phyloP scores from a whole-genome alignment of 1,139 yeast genomes.

The Yamadazyma dendronema region DNA sequence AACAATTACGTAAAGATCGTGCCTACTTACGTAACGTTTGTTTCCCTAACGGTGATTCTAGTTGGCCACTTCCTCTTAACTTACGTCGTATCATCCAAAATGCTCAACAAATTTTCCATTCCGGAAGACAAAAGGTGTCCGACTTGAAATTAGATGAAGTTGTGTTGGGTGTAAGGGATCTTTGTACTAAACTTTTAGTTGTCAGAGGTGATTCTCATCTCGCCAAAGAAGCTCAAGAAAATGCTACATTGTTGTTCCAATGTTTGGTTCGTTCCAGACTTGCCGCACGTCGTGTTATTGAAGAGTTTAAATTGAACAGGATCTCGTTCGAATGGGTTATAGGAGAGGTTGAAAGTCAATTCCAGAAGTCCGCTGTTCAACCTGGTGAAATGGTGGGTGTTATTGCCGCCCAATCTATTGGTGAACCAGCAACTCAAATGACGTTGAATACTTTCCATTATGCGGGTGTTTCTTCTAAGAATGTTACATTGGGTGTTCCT shows the following conservation, averaged over 20 bases:
- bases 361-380: conserved; percentile 88
- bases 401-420: conserved; percentile 97
- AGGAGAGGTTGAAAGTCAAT: conserved; percentile 92
- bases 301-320: conserved; percentile 82
- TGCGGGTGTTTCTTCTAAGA: conserved; percentile 99
- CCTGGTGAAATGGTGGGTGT: conserved; percentile 99
- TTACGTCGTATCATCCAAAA: conserved; percentile 95
- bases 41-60: conserved; percentile 90
- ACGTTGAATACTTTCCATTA: conserved; percentile 98
- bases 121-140: conserved; percentile 86
- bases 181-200: conserved; percentile 68
- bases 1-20: conserved; percentile 76
- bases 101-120: conserved; percentile 95
- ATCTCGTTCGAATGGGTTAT: conserved; percentile 94
- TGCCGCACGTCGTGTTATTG: conserved; percentile 86
- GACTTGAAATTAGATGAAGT: conserved; percentile 85
- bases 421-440: conserved; percentile 99
- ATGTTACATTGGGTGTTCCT: conserved; percentile 98
- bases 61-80: conserved; percentile 98
- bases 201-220: conserved; percentile 80
- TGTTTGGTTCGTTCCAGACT: conserved; percentile 89
- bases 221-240: conserved; percentile 82
- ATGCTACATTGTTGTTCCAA: conserved; percentile 88
- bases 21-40: conserved; percentile 71
- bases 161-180: conserved; percentile 66